Evolutionary conservation across 306 rosid genomes (phyloP).

Genomic region (Vigna radiata): DNA sequence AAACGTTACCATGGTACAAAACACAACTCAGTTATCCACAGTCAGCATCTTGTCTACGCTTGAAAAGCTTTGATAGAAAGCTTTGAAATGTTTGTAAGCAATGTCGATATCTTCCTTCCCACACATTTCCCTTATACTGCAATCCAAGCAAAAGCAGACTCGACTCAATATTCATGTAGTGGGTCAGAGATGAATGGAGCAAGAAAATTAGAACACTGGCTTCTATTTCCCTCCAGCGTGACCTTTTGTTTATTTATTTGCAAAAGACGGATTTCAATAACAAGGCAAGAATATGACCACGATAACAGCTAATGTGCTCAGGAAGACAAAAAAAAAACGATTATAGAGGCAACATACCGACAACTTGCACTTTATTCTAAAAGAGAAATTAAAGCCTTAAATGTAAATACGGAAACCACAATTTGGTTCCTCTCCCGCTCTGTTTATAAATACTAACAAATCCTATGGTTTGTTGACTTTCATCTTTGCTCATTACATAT

Average conservation of each 20-base stretch:
- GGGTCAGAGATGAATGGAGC: constrained; percentile 27
- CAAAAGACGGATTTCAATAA: background rate
- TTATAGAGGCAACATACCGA: background rate
- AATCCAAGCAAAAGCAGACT: constrained; percentile 37
- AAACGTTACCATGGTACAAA: constrained; percentile 16
- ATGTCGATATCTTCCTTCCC: constrained; percentile 91
- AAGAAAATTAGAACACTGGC: constrained; percentile 29
- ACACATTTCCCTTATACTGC: constrained; percentile 92
- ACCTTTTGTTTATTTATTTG: background rate
- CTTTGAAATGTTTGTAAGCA: constrained; percentile 93
- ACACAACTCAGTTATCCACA: constrained; percentile 61
- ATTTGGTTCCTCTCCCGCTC: background rate
- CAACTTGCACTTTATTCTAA: background rate
- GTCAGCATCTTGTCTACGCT: constrained; percentile 74
- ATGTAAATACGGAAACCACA: constrained; percentile 7
- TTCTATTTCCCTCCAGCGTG: constrained; percentile 12
- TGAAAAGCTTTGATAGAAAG: constrained; percentile 81
- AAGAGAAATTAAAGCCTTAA: constrained; percentile 1
- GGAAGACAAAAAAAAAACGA: background rate
- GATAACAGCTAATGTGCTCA: background rate
- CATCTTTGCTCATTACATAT: constrained; percentile 20
- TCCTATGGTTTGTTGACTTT: constrained; percentile 22
- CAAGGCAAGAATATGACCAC: background rate
- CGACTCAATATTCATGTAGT: constrained; percentile 9
- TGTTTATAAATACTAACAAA: background rate